Base-by-base conservation (phyloP, 2,329 filamentous ascomycete species). In the Hypoxylon sp. region DNA sequence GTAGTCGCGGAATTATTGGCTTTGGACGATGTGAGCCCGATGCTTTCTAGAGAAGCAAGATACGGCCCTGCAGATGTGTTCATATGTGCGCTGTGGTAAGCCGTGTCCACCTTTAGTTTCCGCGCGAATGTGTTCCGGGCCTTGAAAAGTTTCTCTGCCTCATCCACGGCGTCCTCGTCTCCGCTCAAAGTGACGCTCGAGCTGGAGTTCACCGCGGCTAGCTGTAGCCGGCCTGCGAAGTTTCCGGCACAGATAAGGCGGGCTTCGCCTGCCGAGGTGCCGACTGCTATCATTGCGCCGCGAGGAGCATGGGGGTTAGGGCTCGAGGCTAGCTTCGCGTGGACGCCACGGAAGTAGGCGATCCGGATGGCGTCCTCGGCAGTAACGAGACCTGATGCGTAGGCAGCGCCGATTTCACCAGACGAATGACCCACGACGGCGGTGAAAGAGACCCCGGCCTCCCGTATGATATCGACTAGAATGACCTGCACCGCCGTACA, bases 281-380 rank as follows among this genome's bases (percentile, higher is more conserved):
- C 81, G 0, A 81, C 80, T 0, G 82, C 83, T 58, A 84, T 77
- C 84, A 85, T 85, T 3, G 77, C 77, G 1, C 82, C 81, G 3
- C 40, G 35, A 30, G 51, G 51, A 5, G 25, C 13, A 6, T 57
- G 54, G 4, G 37, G 25, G 22, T 44, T 57, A 1, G n/a, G 30
- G 6, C 62, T 27, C 1, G 13, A 7, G 25, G 74, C 64, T 3
- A 75, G 66, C 2, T 69, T 55, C 1, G 74, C 59, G 58, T 72
- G 64, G 3, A 79, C 31, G 71, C 81, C 82, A 2, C 79, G 75
- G 6, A 74, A 74, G 58, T 82, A 79, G 2, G 74, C 72, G 6
- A 75, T 50, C 6, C 72, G 63, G 42, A 80, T 77, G 30, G 74
- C 77, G 58, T 78, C 76, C 1, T 57, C 31, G 2, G 72, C 71